Conservation (phyloP, 345 rosid genomes). For the Arabis alpina region DNA sequence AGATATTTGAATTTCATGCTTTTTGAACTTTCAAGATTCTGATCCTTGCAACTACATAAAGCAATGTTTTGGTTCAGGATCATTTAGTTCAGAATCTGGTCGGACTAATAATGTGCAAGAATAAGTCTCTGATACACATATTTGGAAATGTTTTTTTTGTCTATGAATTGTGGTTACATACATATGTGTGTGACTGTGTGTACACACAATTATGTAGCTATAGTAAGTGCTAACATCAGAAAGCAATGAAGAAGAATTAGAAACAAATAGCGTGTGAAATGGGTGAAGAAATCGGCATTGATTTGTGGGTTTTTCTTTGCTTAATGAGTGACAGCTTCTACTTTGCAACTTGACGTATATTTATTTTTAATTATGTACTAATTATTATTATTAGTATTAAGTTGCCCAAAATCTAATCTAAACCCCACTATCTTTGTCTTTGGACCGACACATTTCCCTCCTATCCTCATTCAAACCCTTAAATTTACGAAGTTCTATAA, state of each 20-base stretch:
- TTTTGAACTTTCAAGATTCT: not conserved
- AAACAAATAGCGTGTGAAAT: slow-evolving; percentile 34
- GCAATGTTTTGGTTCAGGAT: not conserved
- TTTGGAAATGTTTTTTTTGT: slow-evolving; percentile 1
- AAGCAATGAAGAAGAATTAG: slow-evolving; percentile 10
- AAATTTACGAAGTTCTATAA: not conserved
- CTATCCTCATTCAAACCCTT: slow-evolving; percentile 21
- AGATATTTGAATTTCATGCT: slow-evolving; percentile 12
- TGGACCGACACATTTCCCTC: slow-evolving; percentile 43
- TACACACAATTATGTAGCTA: slow-evolving; percentile 1
- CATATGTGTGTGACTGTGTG: not conserved
- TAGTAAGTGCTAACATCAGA: slow-evolving; percentile 20
- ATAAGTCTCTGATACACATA: not conserved
- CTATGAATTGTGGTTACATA: not conserved
- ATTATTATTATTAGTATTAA: not conserved
- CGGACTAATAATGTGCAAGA: not conserved
- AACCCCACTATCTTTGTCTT: slow-evolving; percentile 38
- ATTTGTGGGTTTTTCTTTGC: slow-evolving; percentile 26
- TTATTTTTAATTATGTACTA: slow-evolving; percentile 17
- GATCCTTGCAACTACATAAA: not conserved
- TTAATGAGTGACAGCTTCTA: slow-evolving; percentile 43
- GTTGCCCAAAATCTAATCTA: slow-evolving; percentile 14
- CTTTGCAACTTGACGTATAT: slow-evolving; percentile 34
- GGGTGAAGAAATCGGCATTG: slow-evolving; percentile 33
- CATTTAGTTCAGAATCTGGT: not conserved